Evolutionary conservation across 139 green algal species (phyloP).

Genomic region (Tetraselmis chui): DNA sequence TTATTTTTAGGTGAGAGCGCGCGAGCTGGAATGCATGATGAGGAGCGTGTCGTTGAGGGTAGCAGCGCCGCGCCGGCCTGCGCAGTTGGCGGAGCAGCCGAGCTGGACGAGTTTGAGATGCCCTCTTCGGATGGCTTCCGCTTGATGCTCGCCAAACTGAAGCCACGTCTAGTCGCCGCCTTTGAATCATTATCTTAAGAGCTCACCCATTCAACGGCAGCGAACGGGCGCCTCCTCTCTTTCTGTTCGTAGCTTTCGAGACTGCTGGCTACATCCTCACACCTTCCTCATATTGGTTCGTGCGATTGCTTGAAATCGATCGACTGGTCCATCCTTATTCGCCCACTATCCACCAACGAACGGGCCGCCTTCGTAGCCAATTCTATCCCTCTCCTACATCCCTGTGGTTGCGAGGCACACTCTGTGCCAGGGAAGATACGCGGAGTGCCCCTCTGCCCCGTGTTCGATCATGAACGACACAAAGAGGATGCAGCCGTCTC

Average conservation of each 20-base stretch:
- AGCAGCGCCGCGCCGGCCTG: background rate
- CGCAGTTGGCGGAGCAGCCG: background rate
- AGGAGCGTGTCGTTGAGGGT: background rate
- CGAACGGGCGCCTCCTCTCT: no score
- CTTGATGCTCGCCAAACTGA: slow-evolving; percentile 10
- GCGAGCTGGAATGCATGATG: no score
- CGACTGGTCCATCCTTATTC: background rate
- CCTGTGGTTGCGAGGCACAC: no score
- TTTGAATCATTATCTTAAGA: no score
- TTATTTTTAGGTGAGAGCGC: no score
- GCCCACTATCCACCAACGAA: background rate
- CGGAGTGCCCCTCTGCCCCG: no score
- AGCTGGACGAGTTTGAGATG: background rate
- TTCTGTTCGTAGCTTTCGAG: background rate
- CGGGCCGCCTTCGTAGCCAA: no score
- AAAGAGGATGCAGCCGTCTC: no score
- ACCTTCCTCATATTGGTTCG: background rate
- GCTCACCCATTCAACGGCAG: no score
- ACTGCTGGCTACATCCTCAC: background rate
- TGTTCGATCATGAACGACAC: no score
- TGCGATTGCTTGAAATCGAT: background rate
- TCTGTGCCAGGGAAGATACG: no score
- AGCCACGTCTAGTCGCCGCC: slow-evolving; percentile 6
- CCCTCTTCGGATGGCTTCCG: slow-evolving; percentile 4
- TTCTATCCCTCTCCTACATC: no score